Base-by-base conservation (phyloP, 768 basidiomycete species). In the Hirschioporus abietinus region DNA sequence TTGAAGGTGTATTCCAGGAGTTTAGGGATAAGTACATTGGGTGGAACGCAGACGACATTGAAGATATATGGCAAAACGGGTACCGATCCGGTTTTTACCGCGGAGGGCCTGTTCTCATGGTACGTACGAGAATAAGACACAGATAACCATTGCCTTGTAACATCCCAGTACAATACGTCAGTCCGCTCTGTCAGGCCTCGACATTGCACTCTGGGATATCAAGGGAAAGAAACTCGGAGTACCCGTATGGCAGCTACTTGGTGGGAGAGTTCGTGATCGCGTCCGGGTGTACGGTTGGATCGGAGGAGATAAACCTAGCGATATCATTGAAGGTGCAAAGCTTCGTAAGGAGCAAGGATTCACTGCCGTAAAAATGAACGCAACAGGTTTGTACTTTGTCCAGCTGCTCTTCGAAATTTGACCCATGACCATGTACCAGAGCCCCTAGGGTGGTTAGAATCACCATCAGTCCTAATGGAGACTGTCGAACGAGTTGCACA, bases 171-270 rank as follows among this genome's bases (percentile, higher is more conserved):
- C 42, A 52, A 52, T 3, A 15, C 20, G 15, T 1, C 66, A 84
- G 82, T 85, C 82, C 30, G 85, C 82, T 9, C 74, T 85, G 10
- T 83, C 85, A 1, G 87, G 88, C 0, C 74, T 90, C 34, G 88
- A 90, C 74, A 90, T 91, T 66, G 88, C 88, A 0, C 77, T 91
- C 0, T 84, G 90, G 90, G 90, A 91, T 71, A 88, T 91, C 76
- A 90, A 90, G 70, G 90, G 90, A n/a, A 90, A 89, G 76, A 86
- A 85, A 35, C 81, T 90, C 1, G 88, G 88, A 35, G 89, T 84
- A 1, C 84, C 82, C 0, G 76, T 89, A 0, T 89, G 84, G 82
- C 83, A 88, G 74, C 78, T 92, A 0, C 81, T 90, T 7, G 90
- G 89, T 8, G 90, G 89, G 5, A 86, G 86, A 72, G 86, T 90